These are phyloP conservation scores for Penicillium antarcticum DNA, from an alignment of 495 filamentous ascomycete species.

Conservation along the genomic window DNA sequence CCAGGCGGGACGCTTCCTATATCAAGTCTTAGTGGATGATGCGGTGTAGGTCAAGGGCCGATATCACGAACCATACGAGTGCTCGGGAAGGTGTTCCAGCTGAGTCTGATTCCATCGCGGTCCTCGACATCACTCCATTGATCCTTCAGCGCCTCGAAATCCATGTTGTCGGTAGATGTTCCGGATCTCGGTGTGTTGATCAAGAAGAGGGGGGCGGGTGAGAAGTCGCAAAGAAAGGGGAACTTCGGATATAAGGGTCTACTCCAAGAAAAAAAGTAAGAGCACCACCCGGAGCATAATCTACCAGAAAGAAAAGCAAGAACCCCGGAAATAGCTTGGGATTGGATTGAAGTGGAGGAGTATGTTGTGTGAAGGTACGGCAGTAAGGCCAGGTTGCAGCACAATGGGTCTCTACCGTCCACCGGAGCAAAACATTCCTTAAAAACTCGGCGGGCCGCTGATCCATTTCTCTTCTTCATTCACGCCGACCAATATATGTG, in stretches of 20 bases:
- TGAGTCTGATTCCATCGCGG: conserved; percentile 91
- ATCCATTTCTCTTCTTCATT: conserved; percentile 35
- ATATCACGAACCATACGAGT: conserved; percentile 77
- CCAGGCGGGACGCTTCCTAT: conserved; percentile 93
- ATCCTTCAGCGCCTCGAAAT: conserved; percentile 84
- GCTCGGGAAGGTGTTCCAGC: conserved; percentile 99
- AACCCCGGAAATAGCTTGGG: conserved; percentile 19
- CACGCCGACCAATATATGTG: conserved; percentile 49
- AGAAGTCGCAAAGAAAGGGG: conserved; percentile 13
- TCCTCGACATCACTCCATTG: conserved; percentile 98
- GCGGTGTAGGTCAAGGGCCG: conserved; percentile 6
- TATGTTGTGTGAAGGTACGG: conserved; percentile 37
- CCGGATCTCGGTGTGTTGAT: conserved; percentile 28
- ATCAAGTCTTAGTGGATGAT: conserved; percentile 22
- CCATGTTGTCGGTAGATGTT: conserved; percentile 51
- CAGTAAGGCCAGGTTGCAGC: conserved; percentile 52
- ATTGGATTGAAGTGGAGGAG: conserved; percentile 17
- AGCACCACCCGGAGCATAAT: conserved; percentile 31
- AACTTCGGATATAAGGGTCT: conserved; percentile 12
- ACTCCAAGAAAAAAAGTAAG: conserved; percentile 19
- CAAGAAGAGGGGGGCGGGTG: conserved; percentile 20
- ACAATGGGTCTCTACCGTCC: conserved; percentile 29
- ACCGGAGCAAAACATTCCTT: conserved; percentile 31
- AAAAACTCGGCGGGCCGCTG: conserved; percentile 31
- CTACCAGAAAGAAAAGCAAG: conserved; percentile 21